These are phyloP conservation scores for Candida sakaeoensis DNA, from an alignment of 805 yeast species.

Conservation along the genomic window DNA sequence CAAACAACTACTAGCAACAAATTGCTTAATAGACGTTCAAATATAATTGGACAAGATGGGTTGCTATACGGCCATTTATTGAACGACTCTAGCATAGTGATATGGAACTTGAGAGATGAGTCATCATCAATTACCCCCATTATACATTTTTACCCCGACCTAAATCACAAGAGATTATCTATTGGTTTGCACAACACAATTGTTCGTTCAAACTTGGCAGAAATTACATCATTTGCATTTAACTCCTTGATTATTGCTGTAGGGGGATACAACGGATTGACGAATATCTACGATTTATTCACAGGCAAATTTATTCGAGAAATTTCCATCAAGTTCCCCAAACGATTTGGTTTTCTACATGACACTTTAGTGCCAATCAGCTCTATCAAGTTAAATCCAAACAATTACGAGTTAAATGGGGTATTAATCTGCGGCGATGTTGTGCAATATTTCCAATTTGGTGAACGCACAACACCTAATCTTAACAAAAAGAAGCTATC, in stretches of 20 bases:
- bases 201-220: constrained; percentile 8
- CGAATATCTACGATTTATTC: constrained; percentile 38
- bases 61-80: constrained; percentile 35
- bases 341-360: constrained; percentile 19
- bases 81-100: constrained; percentile 37
- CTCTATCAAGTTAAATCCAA: constrained; percentile 23
- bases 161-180: constrained; percentile 17
- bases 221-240: constrained; percentile 25
- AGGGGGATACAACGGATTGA: constrained; percentile 42
- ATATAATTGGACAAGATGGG: constrained; percentile 40
- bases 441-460: constrained; percentile 47
- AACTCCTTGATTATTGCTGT: constrained; percentile 33
- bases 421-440: constrained; percentile 38
- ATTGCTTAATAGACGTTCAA: constrained; percentile 14
- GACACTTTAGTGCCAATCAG: constrained; percentile 22
- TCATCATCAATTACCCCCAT: constrained; percentile 15
- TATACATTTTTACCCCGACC: constrained; percentile 18
- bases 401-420: constrained; percentile 29
- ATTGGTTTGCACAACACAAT: constrained; percentile 9
- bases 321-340: constrained; percentile 28
- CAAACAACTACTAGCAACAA: constrained; percentile 15
- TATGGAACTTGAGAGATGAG: constrained; percentile 38
- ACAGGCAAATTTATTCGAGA: constrained; percentile 41
- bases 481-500: constrained; percentile 10
- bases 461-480: constrained; percentile 20